These are phyloP conservation scores for Penicillium manginii DNA, from an alignment of 495 filamentous ascomycete genomes.

Conservation along the genomic window DNA sequence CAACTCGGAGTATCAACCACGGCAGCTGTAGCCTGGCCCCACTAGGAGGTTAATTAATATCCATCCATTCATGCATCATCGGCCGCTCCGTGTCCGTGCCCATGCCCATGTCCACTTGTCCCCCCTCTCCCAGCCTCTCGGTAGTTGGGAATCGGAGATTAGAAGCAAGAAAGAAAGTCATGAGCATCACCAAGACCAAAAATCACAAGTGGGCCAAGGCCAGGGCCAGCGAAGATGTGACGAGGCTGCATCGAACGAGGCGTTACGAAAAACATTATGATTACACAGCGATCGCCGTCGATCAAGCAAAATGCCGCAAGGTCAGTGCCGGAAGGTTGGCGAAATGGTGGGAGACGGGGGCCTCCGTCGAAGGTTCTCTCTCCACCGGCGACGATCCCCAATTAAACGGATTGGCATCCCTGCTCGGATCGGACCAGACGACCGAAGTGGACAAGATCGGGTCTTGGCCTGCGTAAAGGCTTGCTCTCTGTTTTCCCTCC, in stretches of 20 bases:
- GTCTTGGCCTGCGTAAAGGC: background rate
- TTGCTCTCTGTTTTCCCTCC: background rate
- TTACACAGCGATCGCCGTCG: slow-evolving; percentile 8
- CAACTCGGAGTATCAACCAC: background rate
- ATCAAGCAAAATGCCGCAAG: slow-evolving; percentile 9
- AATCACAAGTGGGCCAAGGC: slow-evolving; percentile 1
- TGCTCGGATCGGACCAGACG: slow-evolving; percentile 23
- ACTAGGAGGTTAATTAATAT: slow-evolving; percentile 11
- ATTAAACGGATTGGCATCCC: slow-evolving; percentile 13
- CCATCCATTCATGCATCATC: slow-evolving; percentile 23
- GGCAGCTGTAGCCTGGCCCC: slow-evolving; percentile 3
- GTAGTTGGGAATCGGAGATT: slow-evolving; percentile 16
- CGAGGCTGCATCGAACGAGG: slow-evolving; percentile 20
- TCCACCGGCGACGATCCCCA: background rate
- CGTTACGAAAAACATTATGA: slow-evolving; percentile 15
- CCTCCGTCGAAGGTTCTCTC: slow-evolving; percentile 8
- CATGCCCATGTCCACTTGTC: slow-evolving; percentile 6
- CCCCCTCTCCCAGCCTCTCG: slow-evolving; percentile 13
- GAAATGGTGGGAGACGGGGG: slow-evolving; percentile 10
- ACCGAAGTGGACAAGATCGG: slow-evolving; percentile 20
- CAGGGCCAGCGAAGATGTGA: slow-evolving; percentile 11
- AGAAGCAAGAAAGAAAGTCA: slow-evolving; percentile 3
- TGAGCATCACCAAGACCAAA: background rate
- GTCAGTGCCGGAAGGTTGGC: slow-evolving; percentile 6
- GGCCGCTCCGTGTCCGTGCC: slow-evolving; percentile 28